Base-by-base conservation (phyloP, 495 filamentous ascomycete genomes). In the Amniculicola lignicola region DNA sequence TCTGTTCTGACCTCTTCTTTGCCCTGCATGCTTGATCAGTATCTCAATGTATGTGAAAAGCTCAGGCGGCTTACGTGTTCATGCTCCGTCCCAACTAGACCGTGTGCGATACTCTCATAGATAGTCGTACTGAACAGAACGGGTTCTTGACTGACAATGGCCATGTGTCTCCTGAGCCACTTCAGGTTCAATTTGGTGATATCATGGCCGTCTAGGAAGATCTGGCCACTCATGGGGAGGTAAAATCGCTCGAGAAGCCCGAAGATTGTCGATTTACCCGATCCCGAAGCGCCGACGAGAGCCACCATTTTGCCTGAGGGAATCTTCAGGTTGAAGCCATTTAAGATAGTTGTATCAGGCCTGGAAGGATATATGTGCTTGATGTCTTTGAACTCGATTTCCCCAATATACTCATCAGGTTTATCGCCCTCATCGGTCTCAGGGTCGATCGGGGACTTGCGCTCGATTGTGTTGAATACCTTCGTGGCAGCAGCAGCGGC, bases 331-430 rank as follows among this genome's bases (percentile, higher is more conserved):
- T 77, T 87, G 48, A 96, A 87, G 48, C 85, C 82, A 39, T 89
- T 72, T 82, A 97, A 90, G 19, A 97, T 83, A 11, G 82, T 80
- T 19, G 95, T 91, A 60, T 96, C 89, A 0, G 92, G 87, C 28
- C 93, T 79, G 1, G 90, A 95, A 5, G 93, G 93, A 61, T 98
- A 98, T 61, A 96, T 88, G 62, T 95, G 90, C 71, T 87, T 92
- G 66, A 98, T 76, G 55, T 88, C 74, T 59, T 83, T 77, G n/a
- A 98, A 74, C 61, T 93, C 87, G 51, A 98, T 83, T 5, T 80
- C 83, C 23, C 90, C 93, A 29, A 85, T 75, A 4, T 94, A 78
- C 22, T 81, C 67, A 2, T 90, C 82, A 6, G 91, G 79, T 47
- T 77, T 90, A 37, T 74, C 69, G 18, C 93, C 92, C 12, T 75